These are phyloP conservation scores for Boletus vermiculosoides DNA, from an alignment of 768 basidiomycete genomes.

Conservation along the genomic window DNA sequence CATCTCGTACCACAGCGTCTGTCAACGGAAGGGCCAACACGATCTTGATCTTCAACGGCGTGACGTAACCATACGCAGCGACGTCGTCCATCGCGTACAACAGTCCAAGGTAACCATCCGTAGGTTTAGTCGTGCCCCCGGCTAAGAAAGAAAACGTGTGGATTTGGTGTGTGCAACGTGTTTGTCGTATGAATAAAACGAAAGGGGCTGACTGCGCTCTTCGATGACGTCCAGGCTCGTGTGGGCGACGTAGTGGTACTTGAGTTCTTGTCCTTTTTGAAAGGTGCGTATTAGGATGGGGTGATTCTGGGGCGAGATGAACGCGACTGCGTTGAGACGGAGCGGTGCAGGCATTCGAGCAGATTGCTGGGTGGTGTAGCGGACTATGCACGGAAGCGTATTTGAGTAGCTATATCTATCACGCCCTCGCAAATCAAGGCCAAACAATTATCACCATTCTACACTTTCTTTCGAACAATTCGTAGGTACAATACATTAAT, in stretches of 20 bases:
- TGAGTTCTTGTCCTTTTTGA: slow-evolving; percentile 58
- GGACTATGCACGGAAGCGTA: no score
- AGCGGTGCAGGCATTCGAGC: slow-evolving; percentile 61
- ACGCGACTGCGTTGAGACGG: slow-evolving; percentile 78
- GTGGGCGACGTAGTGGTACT: slow-evolving; percentile 91
- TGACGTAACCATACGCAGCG: slow-evolving; percentile 89
- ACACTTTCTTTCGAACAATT: background rate
- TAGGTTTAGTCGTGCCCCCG: slow-evolving; percentile 50
- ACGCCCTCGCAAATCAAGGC: background rate
- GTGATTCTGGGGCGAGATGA: slow-evolving; percentile 81
- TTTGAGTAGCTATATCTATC: background rate
- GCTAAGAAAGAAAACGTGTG: slow-evolving; percentile 10
- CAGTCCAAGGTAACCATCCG: slow-evolving; percentile 82
- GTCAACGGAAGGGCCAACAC: slow-evolving; percentile 76
- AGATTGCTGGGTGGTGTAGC: background rate
- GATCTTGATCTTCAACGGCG: slow-evolving; percentile 85
- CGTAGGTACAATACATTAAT: background rate
- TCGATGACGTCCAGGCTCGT: slow-evolving; percentile 89
- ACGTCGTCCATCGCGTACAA: slow-evolving; percentile 92
- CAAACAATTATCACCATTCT: background rate
- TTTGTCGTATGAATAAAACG: background rate
- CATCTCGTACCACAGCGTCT: slow-evolving; percentile 78
- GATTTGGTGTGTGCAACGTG: background rate
- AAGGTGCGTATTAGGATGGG: slow-evolving; percentile 76
- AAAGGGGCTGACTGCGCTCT: slow-evolving; percentile 69